Evolutionary conservation across 2,329 filamentous ascomycete species (phyloP).

Genomic region (Pseudocercospora vitis): DNA sequence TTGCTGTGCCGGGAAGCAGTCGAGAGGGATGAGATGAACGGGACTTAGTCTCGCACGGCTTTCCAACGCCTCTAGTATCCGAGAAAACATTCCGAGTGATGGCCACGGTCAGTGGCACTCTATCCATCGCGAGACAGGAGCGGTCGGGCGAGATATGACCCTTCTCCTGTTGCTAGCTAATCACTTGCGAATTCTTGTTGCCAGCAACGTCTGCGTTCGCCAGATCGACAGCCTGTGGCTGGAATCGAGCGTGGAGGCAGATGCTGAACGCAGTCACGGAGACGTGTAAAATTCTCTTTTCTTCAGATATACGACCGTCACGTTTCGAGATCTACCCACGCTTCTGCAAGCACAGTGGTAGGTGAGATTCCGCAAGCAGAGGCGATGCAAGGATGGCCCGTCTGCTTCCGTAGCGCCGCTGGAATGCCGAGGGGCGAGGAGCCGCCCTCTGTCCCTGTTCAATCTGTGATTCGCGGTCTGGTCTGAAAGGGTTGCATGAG

Average conservation of each 20-base stretch:
- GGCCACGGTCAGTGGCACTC: neutral
- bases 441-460: neutral
- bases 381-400: neutral
- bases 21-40: conserved; percentile 14
- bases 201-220: neutral
- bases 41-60: conserved; percentile 14
- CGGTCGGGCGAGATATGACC: neutral
- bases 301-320: too few species aligned
- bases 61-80: conserved; percentile 1
- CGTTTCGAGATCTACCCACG: too few species aligned
- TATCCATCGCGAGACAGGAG: conserved; percentile 4
- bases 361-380: neutral
- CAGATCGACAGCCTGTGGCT: neutral
- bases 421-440: conserved; percentile 4
- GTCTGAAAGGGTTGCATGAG: conserved; percentile 6
- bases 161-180: too few species aligned
- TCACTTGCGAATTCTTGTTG: neutral
- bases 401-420: conserved; percentile 5
- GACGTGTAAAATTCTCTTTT: too few species aligned
- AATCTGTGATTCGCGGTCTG: conserved; percentile 6
- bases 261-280: too few species aligned
- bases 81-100: conserved; percentile 6
- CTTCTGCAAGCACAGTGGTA: neutral
- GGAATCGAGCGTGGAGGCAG: neutral
- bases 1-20: conserved; percentile 8